phyloP scores from a whole-genome alignment of 176 grass and related monocot genomes.

The Oryza meridionalis region DNA sequence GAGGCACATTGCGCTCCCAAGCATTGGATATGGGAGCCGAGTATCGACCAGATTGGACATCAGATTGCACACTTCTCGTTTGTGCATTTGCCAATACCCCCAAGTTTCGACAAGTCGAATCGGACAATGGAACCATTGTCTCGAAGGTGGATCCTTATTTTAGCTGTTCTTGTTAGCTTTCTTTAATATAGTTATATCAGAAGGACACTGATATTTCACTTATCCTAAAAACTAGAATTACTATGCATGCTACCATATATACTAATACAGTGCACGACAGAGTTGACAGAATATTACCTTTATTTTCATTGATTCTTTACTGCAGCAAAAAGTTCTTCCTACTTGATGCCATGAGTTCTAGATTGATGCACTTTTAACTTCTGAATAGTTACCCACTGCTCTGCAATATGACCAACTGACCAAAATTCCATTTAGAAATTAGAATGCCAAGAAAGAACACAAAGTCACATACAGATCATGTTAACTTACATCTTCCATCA shows the following conservation, averaged over 20 bases:
- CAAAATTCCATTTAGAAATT: neutral
- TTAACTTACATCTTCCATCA: neutral
- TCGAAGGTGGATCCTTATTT: slow-evolving; percentile 63
- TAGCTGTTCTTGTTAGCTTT: neutral
- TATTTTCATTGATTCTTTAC: neutral
- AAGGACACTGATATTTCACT: neutral
- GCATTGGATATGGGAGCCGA: slow-evolving; percentile 88
- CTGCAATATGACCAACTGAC: neutral
- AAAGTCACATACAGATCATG: neutral
- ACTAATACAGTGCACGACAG: neutral
- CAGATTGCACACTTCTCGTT: slow-evolving; percentile 86
- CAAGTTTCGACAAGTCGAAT: slow-evolving; percentile 82
- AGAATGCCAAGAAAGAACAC: slow-evolving; percentile 5
- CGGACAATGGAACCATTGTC: slow-evolving; percentile 79
- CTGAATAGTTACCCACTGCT: neutral
- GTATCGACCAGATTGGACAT: slow-evolving; percentile 80
- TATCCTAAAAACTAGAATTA: neutral
- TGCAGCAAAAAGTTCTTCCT: neutral
- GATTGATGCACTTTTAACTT: slow-evolving; percentile 7
- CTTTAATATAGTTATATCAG: neutral
- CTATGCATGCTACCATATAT: neutral
- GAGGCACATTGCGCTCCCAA: slow-evolving; percentile 69
- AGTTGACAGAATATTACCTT: neutral
- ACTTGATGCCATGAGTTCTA: neutral
- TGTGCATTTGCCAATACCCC: slow-evolving; percentile 88